Conservation (phyloP, 495 filamentous ascomycete species). For the Aspergillus haitiensis region DNA sequence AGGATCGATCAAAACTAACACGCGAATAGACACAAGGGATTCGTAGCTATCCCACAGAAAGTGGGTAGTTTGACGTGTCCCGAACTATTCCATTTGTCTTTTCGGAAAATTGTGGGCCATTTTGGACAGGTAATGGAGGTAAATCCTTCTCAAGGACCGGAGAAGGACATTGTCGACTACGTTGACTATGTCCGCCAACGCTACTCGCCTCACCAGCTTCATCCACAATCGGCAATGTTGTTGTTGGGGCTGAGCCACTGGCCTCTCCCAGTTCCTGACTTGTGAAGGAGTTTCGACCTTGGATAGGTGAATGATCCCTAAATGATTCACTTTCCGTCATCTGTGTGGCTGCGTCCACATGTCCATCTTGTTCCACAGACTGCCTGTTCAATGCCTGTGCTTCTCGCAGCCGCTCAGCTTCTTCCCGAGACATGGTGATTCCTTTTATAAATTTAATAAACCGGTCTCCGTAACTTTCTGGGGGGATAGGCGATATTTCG, state of each 20-base stretch:
- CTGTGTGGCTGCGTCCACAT: slow-evolving; percentile 49
- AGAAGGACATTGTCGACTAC: slow-evolving; percentile 37
- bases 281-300: slow-evolving; percentile 52
- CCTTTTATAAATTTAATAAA: slow-evolving; percentile 91
- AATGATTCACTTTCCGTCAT: slow-evolving; percentile 51
- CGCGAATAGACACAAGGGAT: neutral
- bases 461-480: slow-evolving; percentile 86
- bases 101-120: slow-evolving; percentile 19
- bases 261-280: slow-evolving; percentile 57
- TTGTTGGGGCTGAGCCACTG: slow-evolving; percentile 53
- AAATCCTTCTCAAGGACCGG: slow-evolving; percentile 52
- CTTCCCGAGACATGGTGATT: slow-evolving; percentile 85
- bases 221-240: slow-evolving; percentile 87
- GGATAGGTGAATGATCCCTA: slow-evolving; percentile 56
- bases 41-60: slow-evolving; percentile 5
- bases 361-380: slow-evolving; percentile 41
- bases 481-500: slow-evolving; percentile 92
- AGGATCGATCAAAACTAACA: slow-evolving; percentile 20
- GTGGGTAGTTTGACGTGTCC: slow-evolving; percentile 14
- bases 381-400: slow-evolving; percentile 31
- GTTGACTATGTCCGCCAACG: slow-evolving; percentile 55
- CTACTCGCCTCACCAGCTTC: slow-evolving; percentile 83
- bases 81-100: slow-evolving; percentile 33
- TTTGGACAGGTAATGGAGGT: slow-evolving; percentile 49
- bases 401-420: slow-evolving; percentile 65